These are phyloP conservation scores for Ettlia oleoabundans DNA, from an alignment of 139 green algal genomes.

Conservation along the genomic window DNA sequence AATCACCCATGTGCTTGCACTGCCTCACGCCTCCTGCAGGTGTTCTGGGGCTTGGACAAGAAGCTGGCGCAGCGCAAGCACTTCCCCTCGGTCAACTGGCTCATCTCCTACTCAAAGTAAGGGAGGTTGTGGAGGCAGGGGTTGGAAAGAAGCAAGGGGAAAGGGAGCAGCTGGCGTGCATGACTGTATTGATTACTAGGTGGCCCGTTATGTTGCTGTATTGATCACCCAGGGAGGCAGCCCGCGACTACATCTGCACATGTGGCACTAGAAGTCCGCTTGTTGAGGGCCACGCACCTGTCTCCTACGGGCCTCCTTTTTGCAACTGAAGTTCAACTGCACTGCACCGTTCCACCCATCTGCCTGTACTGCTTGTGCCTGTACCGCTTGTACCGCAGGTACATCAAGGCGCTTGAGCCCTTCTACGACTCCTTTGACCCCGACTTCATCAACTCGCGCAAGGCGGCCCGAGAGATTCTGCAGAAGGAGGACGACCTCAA, in stretches of 20 bases:
- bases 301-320: too few species aligned
- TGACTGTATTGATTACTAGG: too few species aligned
- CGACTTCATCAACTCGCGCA: slow-evolving; percentile 56
- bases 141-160: too few species aligned
- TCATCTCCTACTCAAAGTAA: slow-evolving; percentile 98
- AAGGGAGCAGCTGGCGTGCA: too few species aligned
- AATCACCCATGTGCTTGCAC: neutral
- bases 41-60: slow-evolving; percentile 99
- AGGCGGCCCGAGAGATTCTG: slow-evolving; percentile 84
- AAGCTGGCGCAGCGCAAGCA: slow-evolving; percentile 99
- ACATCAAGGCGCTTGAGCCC: slow-evolving; percentile 95
- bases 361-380: neutral
- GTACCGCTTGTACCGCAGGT: slow-evolving; percentile 52
- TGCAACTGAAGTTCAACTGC: too few species aligned
- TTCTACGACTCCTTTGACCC: slow-evolving; percentile 97
- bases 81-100: slow-evolving; percentile 99
- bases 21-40: slow-evolving; percentile 55
- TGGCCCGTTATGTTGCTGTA: too few species aligned
- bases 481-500: slow-evolving; percentile 99
- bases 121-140: too few species aligned
- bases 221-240: too few species aligned
- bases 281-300: too few species aligned
- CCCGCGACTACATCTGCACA: too few species aligned
- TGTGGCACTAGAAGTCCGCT: too few species aligned
- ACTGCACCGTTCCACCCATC: neutral